Evolutionary conservation across 768 basidiomycete genomes (phyloP), one percentile per base, ranked within the genome.

Genomic region (Cyathus striatus): DNA sequence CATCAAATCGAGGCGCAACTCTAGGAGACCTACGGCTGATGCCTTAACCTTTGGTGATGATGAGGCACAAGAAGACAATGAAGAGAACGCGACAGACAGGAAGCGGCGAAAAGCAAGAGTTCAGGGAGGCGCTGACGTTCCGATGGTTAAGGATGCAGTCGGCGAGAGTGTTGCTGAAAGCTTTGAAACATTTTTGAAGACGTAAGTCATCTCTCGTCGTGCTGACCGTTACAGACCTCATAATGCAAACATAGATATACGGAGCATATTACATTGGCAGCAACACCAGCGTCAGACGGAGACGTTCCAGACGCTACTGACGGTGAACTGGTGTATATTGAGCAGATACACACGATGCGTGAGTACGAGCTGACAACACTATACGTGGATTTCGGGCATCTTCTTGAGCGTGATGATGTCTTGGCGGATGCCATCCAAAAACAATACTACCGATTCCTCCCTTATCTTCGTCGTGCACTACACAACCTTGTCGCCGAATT

Each of bases 381-480:
- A 58, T 99, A 97, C 58, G 86, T 99, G 63, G 94, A 98, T 69
- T 98, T 86, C 47, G 78, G 81, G 7, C 93, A 99, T 60, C 75
- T 98, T 25, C 76, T 96, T 21, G 81, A 86, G 58, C 78, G 83
- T 42, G 94, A 98, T 59, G 93, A 96, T 49, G 85, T 93, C 4
- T 84, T 98, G 16, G 94, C 95, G 0, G 81, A 89, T 50, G 95
- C 95, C 2, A 90, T 99, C 46, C 84, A 88, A 50, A 87, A 82
- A 48, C 91, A 96, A 59, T 98, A 99, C 60, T 98, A 98, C 60
- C 83, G 96, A 55, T 98, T 98, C 65, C 70, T 98, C 1, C 95
- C 95, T 0, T 99, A 90, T 65, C 77, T 98, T 27, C 83, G 90
- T 38, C 87, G 92, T 48, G 92, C 94, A 2, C 74, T 99, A 17